Evolutionary conservation across 2,329 filamentous ascomycete genomes (phyloP).

Genomic region (Pseudogymnoascus sp.): DNA sequence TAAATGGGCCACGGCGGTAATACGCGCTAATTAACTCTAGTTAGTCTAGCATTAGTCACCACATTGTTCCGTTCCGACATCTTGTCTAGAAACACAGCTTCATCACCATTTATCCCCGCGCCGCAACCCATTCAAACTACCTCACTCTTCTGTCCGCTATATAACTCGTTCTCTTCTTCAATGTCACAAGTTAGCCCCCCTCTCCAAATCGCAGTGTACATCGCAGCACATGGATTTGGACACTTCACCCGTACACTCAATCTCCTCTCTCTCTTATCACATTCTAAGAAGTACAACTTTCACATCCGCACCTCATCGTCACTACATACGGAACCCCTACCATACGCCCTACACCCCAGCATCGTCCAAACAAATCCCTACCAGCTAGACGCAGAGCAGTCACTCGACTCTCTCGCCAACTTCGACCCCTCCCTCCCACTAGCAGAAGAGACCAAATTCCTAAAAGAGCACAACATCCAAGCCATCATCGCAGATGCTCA

Average conservation of each 20-base stretch:
- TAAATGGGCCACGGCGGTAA: background rate
- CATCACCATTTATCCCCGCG: background rate
- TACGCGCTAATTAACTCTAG: background rate
- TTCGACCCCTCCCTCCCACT: slow-evolving; percentile 10
- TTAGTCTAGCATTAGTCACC: background rate
- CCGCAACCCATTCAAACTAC: background rate
- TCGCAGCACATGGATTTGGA: slow-evolving; percentile 11
- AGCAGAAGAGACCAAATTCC: slow-evolving; percentile 11
- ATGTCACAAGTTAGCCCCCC: slow-evolving; percentile 8
- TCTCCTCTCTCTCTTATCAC: slow-evolving; percentile 27
- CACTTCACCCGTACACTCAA: slow-evolving; percentile 32
- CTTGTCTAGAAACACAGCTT: background rate
- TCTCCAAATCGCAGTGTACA: slow-evolving; percentile 16
- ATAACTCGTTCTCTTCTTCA: slow-evolving; percentile 9
- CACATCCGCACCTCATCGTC: slow-evolving; percentile 14
- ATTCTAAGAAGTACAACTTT: slow-evolving; percentile 14
- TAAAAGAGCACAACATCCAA: slow-evolving; percentile 11
- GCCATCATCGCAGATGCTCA: slow-evolving; percentile 12
- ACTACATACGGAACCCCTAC: slow-evolving; percentile 5
- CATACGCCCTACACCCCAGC: slow-evolving; percentile 11
- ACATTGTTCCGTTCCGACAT: background rate
- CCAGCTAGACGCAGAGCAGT: slow-evolving; percentile 13
- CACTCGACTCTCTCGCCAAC: slow-evolving; percentile 11
- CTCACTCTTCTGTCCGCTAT: background rate
- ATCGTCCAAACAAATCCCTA: slow-evolving; percentile 14